phyloP scores from a whole-genome alignment of 225 moss, liverwort and hornwort species.

The Bryum argenteum region DNA sequence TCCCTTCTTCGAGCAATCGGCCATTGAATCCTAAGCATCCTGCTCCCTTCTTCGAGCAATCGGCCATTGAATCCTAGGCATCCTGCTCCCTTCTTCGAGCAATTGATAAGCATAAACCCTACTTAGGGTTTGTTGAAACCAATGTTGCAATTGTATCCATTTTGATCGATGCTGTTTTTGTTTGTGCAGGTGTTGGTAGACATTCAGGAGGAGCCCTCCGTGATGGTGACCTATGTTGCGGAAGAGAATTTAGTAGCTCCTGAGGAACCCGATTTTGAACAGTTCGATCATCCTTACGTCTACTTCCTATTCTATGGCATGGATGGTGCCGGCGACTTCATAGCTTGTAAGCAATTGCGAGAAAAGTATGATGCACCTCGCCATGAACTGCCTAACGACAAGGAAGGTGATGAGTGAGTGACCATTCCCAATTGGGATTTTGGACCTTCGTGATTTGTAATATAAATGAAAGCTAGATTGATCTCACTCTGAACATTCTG shows the following conservation, averaged over 20 bases:
- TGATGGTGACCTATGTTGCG: conserved; percentile 90
- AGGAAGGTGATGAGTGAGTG: conserved; percentile 61
- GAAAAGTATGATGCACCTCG: conserved; percentile 91
- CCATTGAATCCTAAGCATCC: too few species aligned
- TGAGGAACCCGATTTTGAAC: conserved; percentile 73
- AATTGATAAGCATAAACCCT: not conserved
- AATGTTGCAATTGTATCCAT: not conserved
- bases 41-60: not conserved
- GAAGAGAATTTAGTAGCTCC: conserved; percentile 73
- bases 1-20: too few species aligned
- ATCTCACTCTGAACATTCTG: too few species aligned
- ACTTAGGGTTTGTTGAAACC: not conserved
- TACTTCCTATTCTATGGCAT: conserved; percentile 94
- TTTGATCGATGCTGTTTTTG: not conserved
- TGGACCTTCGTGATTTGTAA: conserved; percentile 7
- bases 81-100: not conserved
- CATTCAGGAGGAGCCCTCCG: conserved; percentile 78
- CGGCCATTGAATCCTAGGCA: not conserved
- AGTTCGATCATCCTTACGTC: conserved; percentile 94
- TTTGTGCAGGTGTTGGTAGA: conserved; percentile 73
- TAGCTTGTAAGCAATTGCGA: conserved; percentile 87
- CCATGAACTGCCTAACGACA: conserved; percentile 79
- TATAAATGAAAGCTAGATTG: not conserved
- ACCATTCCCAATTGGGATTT: conserved; percentile 8
- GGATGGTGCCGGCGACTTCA: conserved; percentile 91